These are phyloP conservation scores for Tricholoma flavovirens DNA, from an alignment of 768 basidiomycete genomes.

Conservation along the genomic window DNA sequence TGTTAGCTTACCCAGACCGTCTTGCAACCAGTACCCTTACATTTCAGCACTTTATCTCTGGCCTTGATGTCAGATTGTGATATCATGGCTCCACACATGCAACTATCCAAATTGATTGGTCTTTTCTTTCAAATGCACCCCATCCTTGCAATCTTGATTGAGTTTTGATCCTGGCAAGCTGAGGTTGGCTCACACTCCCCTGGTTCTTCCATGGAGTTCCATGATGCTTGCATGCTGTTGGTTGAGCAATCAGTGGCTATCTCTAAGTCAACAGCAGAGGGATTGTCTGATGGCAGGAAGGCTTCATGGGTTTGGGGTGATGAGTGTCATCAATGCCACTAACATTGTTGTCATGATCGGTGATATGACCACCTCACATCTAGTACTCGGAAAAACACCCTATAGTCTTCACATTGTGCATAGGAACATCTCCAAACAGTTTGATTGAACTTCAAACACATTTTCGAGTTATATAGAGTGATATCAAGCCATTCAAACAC, in stretches of 20 bases:
- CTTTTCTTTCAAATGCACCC: not conserved
- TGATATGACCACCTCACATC: no score
- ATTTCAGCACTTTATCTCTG: not conserved
- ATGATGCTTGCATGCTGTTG: not conserved
- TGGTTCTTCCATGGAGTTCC: not conserved
- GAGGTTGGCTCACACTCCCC: not conserved
- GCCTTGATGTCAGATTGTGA: not conserved
- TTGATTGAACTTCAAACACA: no score
- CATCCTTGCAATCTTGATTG: not conserved
- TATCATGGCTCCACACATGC: not conserved
- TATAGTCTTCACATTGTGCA: no score
- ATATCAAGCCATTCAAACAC: no score
- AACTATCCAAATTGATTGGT: not conserved
- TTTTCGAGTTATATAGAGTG: no score
- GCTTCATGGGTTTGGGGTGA: no score
- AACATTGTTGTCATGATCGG: no score
- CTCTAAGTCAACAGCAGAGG: not conserved
- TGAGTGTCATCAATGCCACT: no score
- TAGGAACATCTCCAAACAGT: no score
- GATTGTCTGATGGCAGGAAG: not conserved
- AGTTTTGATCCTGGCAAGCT: not conserved
- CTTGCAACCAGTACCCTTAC: not conserved
- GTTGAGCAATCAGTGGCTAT: not conserved
- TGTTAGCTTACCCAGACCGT: not conserved
- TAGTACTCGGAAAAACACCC: no score